Conservation (phyloP, 2,329 filamentous ascomycete species). For the Monosporascus sp. region DNA sequence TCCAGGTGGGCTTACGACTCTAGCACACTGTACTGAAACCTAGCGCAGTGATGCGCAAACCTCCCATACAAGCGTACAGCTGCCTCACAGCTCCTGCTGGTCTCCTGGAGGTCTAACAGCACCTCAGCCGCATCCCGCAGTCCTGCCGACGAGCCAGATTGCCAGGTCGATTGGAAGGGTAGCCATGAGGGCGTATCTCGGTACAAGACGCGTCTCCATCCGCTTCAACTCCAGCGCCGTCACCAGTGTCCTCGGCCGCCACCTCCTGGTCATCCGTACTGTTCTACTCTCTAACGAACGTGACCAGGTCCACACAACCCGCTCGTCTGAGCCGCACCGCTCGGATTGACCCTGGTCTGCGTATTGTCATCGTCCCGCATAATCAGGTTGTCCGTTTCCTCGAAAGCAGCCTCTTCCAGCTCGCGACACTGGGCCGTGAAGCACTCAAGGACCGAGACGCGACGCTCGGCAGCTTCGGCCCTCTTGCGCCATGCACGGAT, state of each 20-base stretch:
- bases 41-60: no score
- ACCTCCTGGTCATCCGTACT: background rate
- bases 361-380: background rate
- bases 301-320: background rate
- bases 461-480: constrained; percentile 51
- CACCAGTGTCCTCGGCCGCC: background rate
- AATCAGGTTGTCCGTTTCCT: constrained; percentile 2
- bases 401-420: constrained; percentile 3
- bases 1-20: no score
- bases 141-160: background rate
- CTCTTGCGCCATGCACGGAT: constrained; percentile 46
- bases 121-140: background rate
- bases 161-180: background rate
- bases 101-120: background rate
- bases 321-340: no score
- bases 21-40: no score
- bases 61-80: no score
- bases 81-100: background rate
- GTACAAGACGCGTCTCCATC: background rate
- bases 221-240: background rate
- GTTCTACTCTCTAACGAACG: background rate
- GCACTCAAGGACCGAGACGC: constrained; percentile 42
- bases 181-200: background rate
- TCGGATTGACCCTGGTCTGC: no score
- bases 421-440: constrained; percentile 27